Evolutionary conservation across 495 filamentous ascomycete genomes (phyloP), one percentile per base, ranked within the genome.

Genomic region (Penicillium longicatenatum): DNA sequence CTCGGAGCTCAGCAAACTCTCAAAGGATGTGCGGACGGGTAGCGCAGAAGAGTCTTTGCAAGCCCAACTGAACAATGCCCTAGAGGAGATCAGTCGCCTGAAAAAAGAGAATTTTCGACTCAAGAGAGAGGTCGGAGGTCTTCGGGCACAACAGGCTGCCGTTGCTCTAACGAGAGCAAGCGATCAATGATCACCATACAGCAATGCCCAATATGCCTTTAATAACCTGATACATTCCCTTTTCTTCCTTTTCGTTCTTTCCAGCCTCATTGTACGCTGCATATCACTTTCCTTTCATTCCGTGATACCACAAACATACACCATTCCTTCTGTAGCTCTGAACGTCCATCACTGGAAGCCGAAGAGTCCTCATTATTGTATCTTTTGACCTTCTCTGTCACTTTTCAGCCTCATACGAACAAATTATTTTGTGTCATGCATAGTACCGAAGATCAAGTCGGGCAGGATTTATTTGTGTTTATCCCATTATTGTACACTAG

Each of bases 1-100:
- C 62, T 81, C 84, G 22, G 94, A 98, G 68, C 74, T 98, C 46
- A 89, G 83, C 52, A 92, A 90, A 77, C 88, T 97, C 52, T 79
- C 90, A 19, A 87, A 83, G 64, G 88, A 86, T 9, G 80, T 94
- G 33, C 88, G 87, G 65, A 80, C 81, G 6, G 85, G 88, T 21
- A 88, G 87, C 37, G 89, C 84, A 0, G 89, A 90, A 61, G 87
- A 89, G 59, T 89, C 91, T 60, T 61, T 95, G 55, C 74, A 88
- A 64, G 75, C 69, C n/a, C 80, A 85, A 63, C 64, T 97, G 60
- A 83, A 79, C 60, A 87, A 86, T 52, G 75, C 76, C 4, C 74
- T 86, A 56, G 88, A 89, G 54, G 91, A 94, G 69, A 80, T 85
- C 50, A 83, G 80, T 7, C 79, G 84, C 55, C 64, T 89, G 55